Base-by-base conservation (phyloP, 2,329 filamentous ascomycete species). In the Neonectria punicea region DNA sequence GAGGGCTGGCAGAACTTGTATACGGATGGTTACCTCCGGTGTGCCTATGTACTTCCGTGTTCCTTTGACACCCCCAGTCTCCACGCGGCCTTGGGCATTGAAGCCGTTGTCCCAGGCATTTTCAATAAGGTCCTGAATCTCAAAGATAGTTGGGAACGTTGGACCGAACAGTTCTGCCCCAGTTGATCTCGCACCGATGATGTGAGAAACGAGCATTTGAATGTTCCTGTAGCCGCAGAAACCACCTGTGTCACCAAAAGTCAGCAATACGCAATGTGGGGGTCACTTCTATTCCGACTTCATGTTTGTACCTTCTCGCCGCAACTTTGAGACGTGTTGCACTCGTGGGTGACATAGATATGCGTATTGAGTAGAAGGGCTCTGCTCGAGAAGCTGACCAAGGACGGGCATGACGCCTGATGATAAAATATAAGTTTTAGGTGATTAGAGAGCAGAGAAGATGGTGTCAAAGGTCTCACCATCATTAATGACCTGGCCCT, bases 161-260 rank as follows among this genome's bases (percentile, higher is more conserved):
- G 82, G 81, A 1, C 82, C 78, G 64, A 97, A 92, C 53, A 82
- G 79, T 44, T 90, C 83, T 65, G 86, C 79, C 0, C 92, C 92
- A 13, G 83, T 79, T 13, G 83, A 83, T 43, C 82, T 77, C 1
- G 87, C 81, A 9, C 85, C 86, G 63, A 90, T 87, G 20, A 98
- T 88, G 76, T 93, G 94, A 0, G 94, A 95, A 14, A 91, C 82
- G 70, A 98, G 80, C 90, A 97, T 97, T 77, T 98, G 96, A 34
- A 97, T 97, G 75, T 97, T 98, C 44, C 95, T 88, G 77, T 98
- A 98, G 4, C 95, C 95, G 76, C 95, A 98, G 77, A 98, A 98
- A 6, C 93, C 92, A 22, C 94, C 94, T 88, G 3, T 88, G 4
- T 3, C 16, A 20, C 34, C 18, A 2, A 25, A 5, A 25, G 46